A percentile compares a stretch with the other conserved stretches of the same genome.
phyloP scores from a whole-genome alignment of 106 monocot species.

The Hemerocallis citrina region DNA sequence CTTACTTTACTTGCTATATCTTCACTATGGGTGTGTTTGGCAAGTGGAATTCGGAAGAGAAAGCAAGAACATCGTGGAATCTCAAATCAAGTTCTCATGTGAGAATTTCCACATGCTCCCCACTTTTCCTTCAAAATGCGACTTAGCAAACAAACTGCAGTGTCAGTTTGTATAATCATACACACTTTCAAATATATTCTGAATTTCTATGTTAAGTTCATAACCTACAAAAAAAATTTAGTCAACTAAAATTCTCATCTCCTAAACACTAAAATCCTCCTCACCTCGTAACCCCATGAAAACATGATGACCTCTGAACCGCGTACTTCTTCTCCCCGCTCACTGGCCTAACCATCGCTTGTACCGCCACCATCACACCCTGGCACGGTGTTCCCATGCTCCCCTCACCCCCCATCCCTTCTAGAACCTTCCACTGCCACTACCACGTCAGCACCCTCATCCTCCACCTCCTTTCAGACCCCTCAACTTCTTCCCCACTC shows the following conservation, averaged over 20 bases:
- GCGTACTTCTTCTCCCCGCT: constrained; percentile 37
- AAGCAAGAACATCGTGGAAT: too few species aligned
- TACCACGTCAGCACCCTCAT: not conserved
- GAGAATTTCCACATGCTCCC: too few species aligned
- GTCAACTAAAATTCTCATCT: not conserved
- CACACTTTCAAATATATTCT: too few species aligned
- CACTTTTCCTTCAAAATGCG: too few species aligned
- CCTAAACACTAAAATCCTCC: not conserved
- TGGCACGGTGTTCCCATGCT: too few species aligned
- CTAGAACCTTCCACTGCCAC: not conserved
- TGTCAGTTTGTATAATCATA: too few species aligned
- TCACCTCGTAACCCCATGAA: constrained; percentile 58
- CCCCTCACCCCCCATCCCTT: not conserved
- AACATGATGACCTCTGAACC: constrained; percentile 42
- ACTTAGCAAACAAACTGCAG: too few species aligned
- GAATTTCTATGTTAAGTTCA: too few species aligned
- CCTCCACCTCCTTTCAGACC: not conserved
- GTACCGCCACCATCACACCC: not conserved
- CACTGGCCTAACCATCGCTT: not conserved
- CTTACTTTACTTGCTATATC: too few species aligned
- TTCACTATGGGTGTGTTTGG: too few species aligned
- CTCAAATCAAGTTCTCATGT: too few species aligned
- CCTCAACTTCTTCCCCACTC: not conserved
- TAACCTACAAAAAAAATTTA: not conserved
- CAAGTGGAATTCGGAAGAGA: too few species aligned